Percentiles rank a stretch among this genome's conserved stretches.
Conservation (phyloP, 257 asterid species). For the Forsythia suspensa region DNA sequence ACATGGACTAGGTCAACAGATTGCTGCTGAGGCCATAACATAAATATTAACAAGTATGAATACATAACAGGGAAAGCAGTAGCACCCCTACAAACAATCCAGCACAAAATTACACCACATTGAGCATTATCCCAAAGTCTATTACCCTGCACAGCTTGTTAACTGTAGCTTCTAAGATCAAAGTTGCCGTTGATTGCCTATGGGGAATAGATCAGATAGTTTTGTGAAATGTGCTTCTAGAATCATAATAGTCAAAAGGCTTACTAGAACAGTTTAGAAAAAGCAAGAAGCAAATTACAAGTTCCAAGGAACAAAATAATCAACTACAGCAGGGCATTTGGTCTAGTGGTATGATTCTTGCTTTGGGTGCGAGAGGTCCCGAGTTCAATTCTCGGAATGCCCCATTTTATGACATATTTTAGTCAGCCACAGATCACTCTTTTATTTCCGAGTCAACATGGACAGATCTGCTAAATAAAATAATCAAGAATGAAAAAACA, state of each 20-base stretch:
- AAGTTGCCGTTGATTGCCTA: neutral
- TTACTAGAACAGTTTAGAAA: neutral
- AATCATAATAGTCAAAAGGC: neutral
- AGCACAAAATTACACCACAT: neutral
- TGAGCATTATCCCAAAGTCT: neutral
- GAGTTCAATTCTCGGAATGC: conserved; percentile 17
- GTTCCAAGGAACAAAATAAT: neutral
- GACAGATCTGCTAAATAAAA: neutral
- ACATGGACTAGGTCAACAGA: neutral
- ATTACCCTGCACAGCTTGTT: neutral
- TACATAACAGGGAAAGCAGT: neutral
- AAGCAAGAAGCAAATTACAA: neutral
- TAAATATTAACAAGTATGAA: neutral
- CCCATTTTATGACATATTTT: neutral
- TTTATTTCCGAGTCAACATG: neutral
- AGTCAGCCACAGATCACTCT: neutral
- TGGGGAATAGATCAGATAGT: neutral
- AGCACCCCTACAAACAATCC: neutral
- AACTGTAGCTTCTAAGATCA: neutral
- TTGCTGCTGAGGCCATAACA: neutral
- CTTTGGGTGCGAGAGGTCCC: conserved; percentile 53
- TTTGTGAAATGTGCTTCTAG: neutral
- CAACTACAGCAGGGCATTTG: conserved; percentile 35
- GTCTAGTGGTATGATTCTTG: conserved; percentile 57
- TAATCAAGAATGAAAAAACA: neutral